A percentile compares a stretch with the other conserved stretches of the same genome.
Conservation (phyloP, 1,284 basidiomycete genomes). For the Cryptococcus amylolentus region DNA sequence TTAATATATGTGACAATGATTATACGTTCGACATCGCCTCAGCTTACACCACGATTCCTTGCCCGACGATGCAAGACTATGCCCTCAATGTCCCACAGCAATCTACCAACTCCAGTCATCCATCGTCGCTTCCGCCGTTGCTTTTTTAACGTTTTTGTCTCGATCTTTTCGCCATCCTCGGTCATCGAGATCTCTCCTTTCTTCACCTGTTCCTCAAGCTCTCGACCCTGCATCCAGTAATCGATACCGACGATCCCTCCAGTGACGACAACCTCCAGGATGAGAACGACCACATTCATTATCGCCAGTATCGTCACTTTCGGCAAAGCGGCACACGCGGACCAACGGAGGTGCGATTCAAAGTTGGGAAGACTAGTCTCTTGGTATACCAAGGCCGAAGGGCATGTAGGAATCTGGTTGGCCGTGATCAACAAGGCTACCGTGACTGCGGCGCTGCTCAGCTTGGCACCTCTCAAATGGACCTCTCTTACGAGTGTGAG, state of each 20-base stretch:
- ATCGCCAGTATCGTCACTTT: constrained; percentile 7
- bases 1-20: too few species aligned
- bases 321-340: constrained; percentile 9
- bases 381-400: constrained; percentile 8
- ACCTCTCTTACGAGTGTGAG: constrained; percentile 6
- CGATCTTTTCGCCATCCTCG: not conserved
- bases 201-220: constrained; percentile 1
- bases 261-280: constrained; percentile 4
- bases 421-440: constrained; percentile 6
- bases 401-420: constrained; percentile 10
- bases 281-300: constrained; percentile 6
- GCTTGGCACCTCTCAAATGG: not conserved
- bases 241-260: constrained; percentile 5
- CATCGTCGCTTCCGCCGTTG: constrained; percentile 6
- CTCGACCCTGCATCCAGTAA: constrained; percentile 8
- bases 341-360: constrained; percentile 13
- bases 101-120: constrained; percentile 8
- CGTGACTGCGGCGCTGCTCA: not conserved
- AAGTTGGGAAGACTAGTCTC: constrained; percentile 5
- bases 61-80: not conserved
- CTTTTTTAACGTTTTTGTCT: constrained; percentile 1
- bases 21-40: not conserved
- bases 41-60: not conserved
- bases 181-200: not conserved
- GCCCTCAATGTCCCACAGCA: constrained; percentile 14